A percentile compares a stretch with the other conserved stretches of the same genome.
phyloP scores from a whole-genome alignment of 2,329 filamentous ascomycete genomes.

The Pseudohalonectria lignicola region DNA sequence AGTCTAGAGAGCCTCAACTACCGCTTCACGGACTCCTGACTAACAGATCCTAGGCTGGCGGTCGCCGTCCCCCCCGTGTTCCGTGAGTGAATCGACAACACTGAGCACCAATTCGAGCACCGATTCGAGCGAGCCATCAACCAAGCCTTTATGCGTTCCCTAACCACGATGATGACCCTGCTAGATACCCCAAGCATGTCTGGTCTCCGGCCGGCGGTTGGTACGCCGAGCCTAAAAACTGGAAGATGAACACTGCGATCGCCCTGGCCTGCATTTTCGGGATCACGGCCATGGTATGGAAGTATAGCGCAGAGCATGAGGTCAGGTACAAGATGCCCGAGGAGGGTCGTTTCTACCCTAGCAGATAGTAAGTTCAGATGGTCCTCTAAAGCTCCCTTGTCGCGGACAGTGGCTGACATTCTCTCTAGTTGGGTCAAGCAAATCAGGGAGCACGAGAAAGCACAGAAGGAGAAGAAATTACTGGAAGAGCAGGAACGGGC shows the following conservation, averaged over 20 bases:
- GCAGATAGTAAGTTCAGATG: slow-evolving; percentile 59
- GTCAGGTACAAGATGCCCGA: slow-evolving; percentile 68
- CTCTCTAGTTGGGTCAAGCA: slow-evolving; percentile 29
- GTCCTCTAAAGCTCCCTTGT: slow-evolving; percentile 9
- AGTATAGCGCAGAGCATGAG: slow-evolving; percentile 63
- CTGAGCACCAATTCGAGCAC: background rate
- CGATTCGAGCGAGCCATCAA: background rate
- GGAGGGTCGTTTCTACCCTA: slow-evolving; percentile 69
- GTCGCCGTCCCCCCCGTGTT: too few species aligned
- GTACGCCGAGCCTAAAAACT: slow-evolving; percentile 92
- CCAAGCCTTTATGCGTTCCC: too few species aligned
- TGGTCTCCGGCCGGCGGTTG: slow-evolving; percentile 98
- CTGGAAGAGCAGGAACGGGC: too few species aligned
- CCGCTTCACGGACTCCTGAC: slow-evolving; percentile 10
- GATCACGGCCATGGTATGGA: slow-evolving; percentile 55
- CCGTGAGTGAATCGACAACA: slow-evolving; percentile 30
- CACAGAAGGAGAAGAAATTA: slow-evolving; percentile 5
- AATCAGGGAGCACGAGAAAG: slow-evolving; percentile 27
- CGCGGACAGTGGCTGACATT: background rate
- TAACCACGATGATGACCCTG: too few species aligned
- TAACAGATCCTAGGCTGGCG: slow-evolving; percentile 56
- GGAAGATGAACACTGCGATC: slow-evolving; percentile 71
- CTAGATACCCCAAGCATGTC: slow-evolving; percentile 93
- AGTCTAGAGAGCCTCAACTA: slow-evolving; percentile 8
- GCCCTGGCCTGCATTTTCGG: slow-evolving; percentile 36